Percentiles rank a stretch among this genome's conserved stretches.
These are phyloP conservation scores for Picea engelmannii DNA, from an alignment of 83 land plant genomes.

Conservation along the genomic window DNA sequence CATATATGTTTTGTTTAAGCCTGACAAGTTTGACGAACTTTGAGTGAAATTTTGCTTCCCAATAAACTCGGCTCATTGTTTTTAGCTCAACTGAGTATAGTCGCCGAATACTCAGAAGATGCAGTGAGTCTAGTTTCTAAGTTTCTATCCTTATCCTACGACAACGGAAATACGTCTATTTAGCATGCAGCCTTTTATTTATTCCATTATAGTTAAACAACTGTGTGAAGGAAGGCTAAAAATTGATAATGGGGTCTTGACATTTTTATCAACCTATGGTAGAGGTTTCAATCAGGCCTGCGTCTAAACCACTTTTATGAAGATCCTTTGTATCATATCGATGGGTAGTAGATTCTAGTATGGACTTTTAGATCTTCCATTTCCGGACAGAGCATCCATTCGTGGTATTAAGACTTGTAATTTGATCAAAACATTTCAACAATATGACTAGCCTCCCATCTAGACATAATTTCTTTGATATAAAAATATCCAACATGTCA, in stretches of 20 bases:
- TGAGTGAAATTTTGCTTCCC: too few relatives aligned
- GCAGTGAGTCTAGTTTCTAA: too few relatives aligned
- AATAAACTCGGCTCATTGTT: too few relatives aligned
- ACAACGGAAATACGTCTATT: background rate
- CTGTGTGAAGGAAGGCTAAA: background rate
- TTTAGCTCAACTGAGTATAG: too few relatives aligned
- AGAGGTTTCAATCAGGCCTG: background rate
- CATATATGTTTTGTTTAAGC: too few relatives aligned
- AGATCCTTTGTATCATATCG: too few relatives aligned
- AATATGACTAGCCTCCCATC: background rate
- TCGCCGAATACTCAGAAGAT: too few relatives aligned
- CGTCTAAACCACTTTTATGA: too few relatives aligned
- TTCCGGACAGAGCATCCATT: background rate
- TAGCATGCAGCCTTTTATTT: background rate
- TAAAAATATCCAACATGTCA: background rate
- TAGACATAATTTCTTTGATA: too few relatives aligned
- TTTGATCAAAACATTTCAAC: background rate
- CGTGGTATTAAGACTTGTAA: background rate
- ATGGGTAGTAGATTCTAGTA: too few relatives aligned
- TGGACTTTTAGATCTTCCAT: too few relatives aligned
- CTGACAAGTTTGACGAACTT: too few relatives aligned
- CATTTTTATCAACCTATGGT: constrained; percentile 5
- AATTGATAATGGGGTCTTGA: background rate
- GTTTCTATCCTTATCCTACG: background rate
- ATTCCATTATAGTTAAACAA: background rate